phyloP scores from a whole-genome alignment of 2,329 filamentous ascomycete genomes.

The Gaeumannomyces tritici region DNA sequence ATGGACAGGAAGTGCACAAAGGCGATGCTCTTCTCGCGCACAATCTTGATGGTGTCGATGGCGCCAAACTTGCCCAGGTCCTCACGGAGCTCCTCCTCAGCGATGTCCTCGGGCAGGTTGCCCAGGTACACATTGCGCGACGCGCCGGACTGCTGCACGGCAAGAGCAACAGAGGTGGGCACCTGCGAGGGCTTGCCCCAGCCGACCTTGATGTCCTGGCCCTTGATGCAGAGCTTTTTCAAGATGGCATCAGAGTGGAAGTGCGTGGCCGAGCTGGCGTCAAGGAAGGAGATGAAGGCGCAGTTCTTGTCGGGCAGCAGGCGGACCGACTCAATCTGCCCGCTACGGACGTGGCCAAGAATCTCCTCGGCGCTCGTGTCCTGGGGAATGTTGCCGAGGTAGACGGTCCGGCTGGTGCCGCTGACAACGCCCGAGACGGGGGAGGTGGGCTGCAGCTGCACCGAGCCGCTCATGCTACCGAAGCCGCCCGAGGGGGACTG shows the following conservation, averaged over 20 bases:
- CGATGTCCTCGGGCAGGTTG: slow-evolving; percentile 81
- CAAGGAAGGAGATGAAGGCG: slow-evolving; percentile 97
- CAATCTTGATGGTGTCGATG: slow-evolving; percentile 95
- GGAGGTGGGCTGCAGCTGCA: slow-evolving; percentile 35
- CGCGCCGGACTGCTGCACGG: slow-evolving; percentile 93
- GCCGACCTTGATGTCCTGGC: slow-evolving; percentile 98
- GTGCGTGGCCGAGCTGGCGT: slow-evolving; percentile 94
- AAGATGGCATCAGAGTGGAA: slow-evolving; percentile 99
- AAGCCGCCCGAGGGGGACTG: slow-evolving; percentile 81
- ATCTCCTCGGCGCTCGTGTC: slow-evolving; percentile 97
- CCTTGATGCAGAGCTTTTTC: slow-evolving; percentile 98
- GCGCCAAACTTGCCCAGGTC: slow-evolving; percentile 93
- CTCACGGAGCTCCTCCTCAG: slow-evolving; percentile 86
- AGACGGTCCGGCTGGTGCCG: slow-evolving; percentile 91
- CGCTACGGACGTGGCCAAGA: slow-evolving; percentile 87
- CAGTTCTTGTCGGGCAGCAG: slow-evolving; percentile 98
- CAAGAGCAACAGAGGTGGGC: slow-evolving; percentile 91
- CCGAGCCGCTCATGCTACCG: slow-evolving; percentile 50
- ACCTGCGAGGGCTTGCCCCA: slow-evolving; percentile 99
- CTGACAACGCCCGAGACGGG: slow-evolving; percentile 74
- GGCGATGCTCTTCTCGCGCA: slow-evolving; percentile 94
- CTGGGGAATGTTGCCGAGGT: slow-evolving; percentile 95
- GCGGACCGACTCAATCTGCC: slow-evolving; percentile 97
- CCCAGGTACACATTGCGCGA: slow-evolving; percentile 96
- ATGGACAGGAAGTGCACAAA: slow-evolving; percentile 98